Base-by-base conservation (phyloP, 106 monocot species). In the Dactylorhiza incarnata region DNA sequence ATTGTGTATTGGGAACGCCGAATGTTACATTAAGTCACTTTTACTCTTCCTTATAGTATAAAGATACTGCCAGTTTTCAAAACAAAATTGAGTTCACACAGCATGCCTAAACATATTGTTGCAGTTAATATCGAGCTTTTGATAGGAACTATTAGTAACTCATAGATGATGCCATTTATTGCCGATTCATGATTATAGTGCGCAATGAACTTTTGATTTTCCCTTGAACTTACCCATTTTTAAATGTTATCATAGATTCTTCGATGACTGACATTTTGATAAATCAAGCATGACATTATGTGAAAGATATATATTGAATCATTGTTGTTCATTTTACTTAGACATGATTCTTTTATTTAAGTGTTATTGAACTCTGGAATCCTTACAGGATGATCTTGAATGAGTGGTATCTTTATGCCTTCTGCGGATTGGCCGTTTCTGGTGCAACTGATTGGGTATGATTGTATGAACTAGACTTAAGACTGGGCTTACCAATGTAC, bases 371-470 rank as follows among this genome's bases (percentile, higher is more conserved):
- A 65, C 26, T 65, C 12, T 26, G 59, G 16, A 56, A 20, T 70
- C 79, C 16, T 13, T 86, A 72, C 81, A 99, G 97, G 97, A 91
- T 99, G 97, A 94, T 99, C 37, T 51, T 94, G 12, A 94, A 86
- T 74, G 94, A 94, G 51, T 87, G 74, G 87, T 99, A 94, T 83
- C 49, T 91, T 68, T 79, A 85, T 72, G 85, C 97, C 22, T 99
- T 94, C 84, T 82, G 84, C 73, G 87, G 86, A 14, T 81, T 99
- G 75, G 86, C 72, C 45, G 53, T 99, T 44, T 87, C 94, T 71
- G 97, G 97, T 61, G 77, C 85, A 81, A 91, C 91, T 79, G 94
- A 99, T 82, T 99, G 94, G 97, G 97, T 99, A 75, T 76, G 82
- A 15, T 49, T 23, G 97, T 99, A 75, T 76, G 82, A 15, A 56